Percentiles rank a stretch among this genome's conserved stretches.
Evolutionary conservation across 768 basidiomycete species (phyloP).

Genomic region (Leccinum imitatum): DNA sequence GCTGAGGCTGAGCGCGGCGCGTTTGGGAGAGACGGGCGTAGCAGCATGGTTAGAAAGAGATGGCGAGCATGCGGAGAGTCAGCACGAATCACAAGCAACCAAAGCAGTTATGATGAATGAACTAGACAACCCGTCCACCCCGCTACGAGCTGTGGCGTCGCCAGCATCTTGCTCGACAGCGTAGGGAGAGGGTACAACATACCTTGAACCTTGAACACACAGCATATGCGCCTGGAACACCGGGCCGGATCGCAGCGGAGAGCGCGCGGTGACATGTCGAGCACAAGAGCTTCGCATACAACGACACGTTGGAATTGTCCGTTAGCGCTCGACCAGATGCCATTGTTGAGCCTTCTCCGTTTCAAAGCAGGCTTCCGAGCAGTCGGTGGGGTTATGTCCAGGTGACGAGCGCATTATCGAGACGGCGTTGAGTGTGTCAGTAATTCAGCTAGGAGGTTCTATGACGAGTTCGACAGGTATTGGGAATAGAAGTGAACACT

Average conservation of each 20-base stretch:
- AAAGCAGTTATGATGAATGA: not conserved
- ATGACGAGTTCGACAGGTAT: not conserved
- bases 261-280: conserved; percentile 33
- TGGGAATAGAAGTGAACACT: not conserved
- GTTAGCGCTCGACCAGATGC: conserved; percentile 13
- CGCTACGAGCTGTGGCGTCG: not conserved
- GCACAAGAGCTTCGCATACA: conserved; percentile 22
- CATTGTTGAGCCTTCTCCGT: conserved; percentile 27
- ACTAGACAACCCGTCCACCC: not conserved
- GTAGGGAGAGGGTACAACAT: not conserved
- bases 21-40: conserved; percentile 28
- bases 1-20: conserved; percentile 27
- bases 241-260: conserved; percentile 18
- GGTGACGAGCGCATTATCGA: conserved; percentile 19
- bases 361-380: conserved; percentile 16
- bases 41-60: conserved; percentile 20
- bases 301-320: conserved; percentile 22
- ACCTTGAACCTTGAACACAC: conserved; percentile 24
- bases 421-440: not conserved
- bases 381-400: conserved; percentile 10
- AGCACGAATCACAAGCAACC: not conserved
- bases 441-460: not conserved
- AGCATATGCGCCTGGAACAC: conserved; percentile 7
- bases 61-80: conserved; percentile 22
- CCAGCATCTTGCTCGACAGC: not conserved